Evolutionary conservation across 169 alveolate genomes (phyloP).

Genomic region (Eimeria necatrix): DNA sequence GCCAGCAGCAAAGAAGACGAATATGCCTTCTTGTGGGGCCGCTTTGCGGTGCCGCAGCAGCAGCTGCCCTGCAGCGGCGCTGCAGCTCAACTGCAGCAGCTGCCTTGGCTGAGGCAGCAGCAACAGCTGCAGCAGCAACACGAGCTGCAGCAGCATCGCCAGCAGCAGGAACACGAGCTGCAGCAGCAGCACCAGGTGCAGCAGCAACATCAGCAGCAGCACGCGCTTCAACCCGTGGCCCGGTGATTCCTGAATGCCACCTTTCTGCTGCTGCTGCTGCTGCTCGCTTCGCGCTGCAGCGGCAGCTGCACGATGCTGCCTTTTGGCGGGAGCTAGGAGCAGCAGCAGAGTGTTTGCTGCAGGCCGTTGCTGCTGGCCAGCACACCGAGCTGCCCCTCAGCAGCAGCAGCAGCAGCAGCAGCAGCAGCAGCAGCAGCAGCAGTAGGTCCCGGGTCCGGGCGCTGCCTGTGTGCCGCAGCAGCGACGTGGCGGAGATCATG

Average conservation of each 20-base stretch:
- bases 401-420: constrained; percentile 62
- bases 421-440: constrained; percentile 59
- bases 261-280: constrained; percentile 68
- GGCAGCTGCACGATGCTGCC: constrained; percentile 57
- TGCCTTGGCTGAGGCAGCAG: background rate
- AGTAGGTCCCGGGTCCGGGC: constrained; percentile 1
- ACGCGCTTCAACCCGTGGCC: background rate
- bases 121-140: background rate
- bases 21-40: background rate
- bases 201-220: constrained; percentile 29
- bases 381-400: constrained; percentile 12
- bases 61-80: background rate
- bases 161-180: background rate
- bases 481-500: background rate
- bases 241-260: background rate
- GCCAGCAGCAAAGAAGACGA: background rate
- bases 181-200: background rate
- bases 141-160: constrained; percentile 26
- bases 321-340: constrained; percentile 66
- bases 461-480: background rate
- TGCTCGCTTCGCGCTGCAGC: constrained; percentile 56
- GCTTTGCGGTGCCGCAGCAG: background rate
- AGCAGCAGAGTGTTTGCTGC: constrained; percentile 5
- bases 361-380: constrained; percentile 40
- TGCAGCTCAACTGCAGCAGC: background rate